phyloP scores from a whole-genome alignment of 192 early-diverging fungal species.

The Chytriomyces sp. region DNA sequence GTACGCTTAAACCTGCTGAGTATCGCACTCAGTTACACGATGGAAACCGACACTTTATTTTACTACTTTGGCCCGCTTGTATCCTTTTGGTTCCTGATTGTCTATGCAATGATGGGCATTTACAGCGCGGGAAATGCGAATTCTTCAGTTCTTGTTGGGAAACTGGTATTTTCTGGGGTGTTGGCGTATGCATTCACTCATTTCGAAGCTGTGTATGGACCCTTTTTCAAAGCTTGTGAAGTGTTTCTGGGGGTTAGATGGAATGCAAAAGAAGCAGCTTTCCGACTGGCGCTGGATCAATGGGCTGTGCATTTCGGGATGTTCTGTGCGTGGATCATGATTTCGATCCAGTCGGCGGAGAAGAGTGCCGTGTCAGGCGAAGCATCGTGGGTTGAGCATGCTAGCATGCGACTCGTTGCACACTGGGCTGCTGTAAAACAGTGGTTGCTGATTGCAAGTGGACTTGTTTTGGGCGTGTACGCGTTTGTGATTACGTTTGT shows the following conservation, averaged over 20 bases:
- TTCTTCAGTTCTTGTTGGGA: slow-evolving; percentile 54
- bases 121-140: slow-evolving; percentile 50
- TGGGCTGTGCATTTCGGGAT: slow-evolving; percentile 74
- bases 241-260: slow-evolving; percentile 58
- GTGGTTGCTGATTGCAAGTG: slow-evolving; percentile 37
- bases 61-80: slow-evolving; percentile 84
- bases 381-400: background rate
- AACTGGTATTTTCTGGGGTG: slow-evolving; percentile 53
- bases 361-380: background rate
- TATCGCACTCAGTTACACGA: slow-evolving; percentile 66
- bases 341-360: slow-evolving; percentile 44
- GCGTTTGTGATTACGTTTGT: slow-evolving; percentile 51
- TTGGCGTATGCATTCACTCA: slow-evolving; percentile 48
- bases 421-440: slow-evolving; percentile 4
- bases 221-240: slow-evolving; percentile 50
- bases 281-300: slow-evolving; percentile 71
- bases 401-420: background rate
- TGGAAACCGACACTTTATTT: slow-evolving; percentile 72
- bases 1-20: slow-evolving; percentile 74
- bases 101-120: slow-evolving; percentile 70
- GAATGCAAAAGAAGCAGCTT: slow-evolving; percentile 72
- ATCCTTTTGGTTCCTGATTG: slow-evolving; percentile 69
- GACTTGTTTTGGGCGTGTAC: slow-evolving; percentile 57
- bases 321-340: slow-evolving; percentile 56
- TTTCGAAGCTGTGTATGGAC: slow-evolving; percentile 47